Conservation (phyloP, 129 eudicot species). For the Helianthus tuberosus region DNA sequence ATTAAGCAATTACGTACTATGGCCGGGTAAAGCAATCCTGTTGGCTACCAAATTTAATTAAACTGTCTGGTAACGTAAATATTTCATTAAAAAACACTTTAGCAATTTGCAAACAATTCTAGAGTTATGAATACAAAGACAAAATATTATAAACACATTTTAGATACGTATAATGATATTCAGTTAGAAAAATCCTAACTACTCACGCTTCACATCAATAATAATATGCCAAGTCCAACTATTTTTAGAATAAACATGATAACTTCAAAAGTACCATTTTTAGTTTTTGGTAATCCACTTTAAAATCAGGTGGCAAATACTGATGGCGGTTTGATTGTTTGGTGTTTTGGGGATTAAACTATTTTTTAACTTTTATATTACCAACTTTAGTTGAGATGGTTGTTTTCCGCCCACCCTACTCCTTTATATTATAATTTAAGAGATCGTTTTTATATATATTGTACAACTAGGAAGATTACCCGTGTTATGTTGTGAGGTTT, state of each 20-base stretch:
- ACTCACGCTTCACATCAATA: not conserved
- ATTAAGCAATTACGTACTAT: not conserved
- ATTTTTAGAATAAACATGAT: not conserved
- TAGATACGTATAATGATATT: not conserved
- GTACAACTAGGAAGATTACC: too few relatives aligned
- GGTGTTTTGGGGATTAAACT: not conserved
- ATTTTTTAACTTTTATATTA: not conserved
- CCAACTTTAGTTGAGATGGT: not conserved
- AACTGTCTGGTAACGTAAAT: not conserved
- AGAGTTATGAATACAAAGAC: not conserved
- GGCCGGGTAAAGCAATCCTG: not conserved
- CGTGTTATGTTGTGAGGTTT: too few relatives aligned
- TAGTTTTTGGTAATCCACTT: conserved; percentile 16
- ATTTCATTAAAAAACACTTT: not conserved
- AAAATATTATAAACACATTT: not conserved
- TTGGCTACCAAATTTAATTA: conserved; percentile 12
- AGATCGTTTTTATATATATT: not conserved
- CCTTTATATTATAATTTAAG: not conserved
- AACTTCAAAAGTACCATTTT: conserved; percentile 5
- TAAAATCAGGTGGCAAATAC: conserved; percentile 43
- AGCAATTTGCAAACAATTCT: not conserved
- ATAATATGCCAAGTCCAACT: not conserved
- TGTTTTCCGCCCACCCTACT: conserved; percentile 4
- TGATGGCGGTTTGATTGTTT: conserved; percentile 41
- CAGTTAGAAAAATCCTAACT: not conserved